Percentiles rank a stretch among this genome's conserved stretches.
These are phyloP conservation scores for Lyophyllum shimeji DNA, from an alignment of 768 basidiomycete species.

Conservation along the genomic window DNA sequence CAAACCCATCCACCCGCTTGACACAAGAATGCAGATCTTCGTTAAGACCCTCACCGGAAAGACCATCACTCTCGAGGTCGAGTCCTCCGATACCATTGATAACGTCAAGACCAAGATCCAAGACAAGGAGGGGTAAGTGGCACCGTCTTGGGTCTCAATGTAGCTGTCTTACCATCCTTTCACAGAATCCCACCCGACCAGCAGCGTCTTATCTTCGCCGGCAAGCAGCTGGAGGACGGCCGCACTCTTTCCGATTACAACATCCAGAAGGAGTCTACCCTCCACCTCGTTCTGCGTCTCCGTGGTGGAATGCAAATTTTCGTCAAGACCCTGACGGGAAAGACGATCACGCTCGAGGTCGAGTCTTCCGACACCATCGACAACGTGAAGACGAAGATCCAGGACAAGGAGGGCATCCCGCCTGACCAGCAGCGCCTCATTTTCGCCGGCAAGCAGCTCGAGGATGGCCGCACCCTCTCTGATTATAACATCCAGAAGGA, in stretches of 20 bases:
- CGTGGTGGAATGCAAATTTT: constrained; percentile 77
- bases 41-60: constrained; percentile 66
- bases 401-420: constrained; percentile 83
- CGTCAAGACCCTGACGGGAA: constrained; percentile 85
- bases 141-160: background rate
- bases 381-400: constrained; percentile 81
- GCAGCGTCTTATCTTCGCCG: constrained; percentile 79
- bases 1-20: constrained; percentile 3
- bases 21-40: constrained; percentile 44
- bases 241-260: constrained; percentile 71
- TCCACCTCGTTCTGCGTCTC: constrained; percentile 52
- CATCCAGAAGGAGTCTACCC: constrained; percentile 64
- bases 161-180: constrained; percentile 4
- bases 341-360: constrained; percentile 89
- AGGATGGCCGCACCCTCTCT: constrained; percentile 88
- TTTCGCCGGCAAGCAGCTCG: constrained; percentile 94
- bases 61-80: constrained; percentile 76
- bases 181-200: constrained; percentile 73
- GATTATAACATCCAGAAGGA: constrained; percentile 97
- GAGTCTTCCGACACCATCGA: constrained; percentile 79
- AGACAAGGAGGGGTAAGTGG: constrained; percentile 77
- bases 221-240: constrained; percentile 84
- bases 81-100: constrained; percentile 70
- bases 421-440: constrained; percentile 95
- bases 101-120: constrained; percentile 83